Evolutionary conservation across 768 basidiomycete genomes (phyloP).

Genomic region (Arthromyces matolae): DNA sequence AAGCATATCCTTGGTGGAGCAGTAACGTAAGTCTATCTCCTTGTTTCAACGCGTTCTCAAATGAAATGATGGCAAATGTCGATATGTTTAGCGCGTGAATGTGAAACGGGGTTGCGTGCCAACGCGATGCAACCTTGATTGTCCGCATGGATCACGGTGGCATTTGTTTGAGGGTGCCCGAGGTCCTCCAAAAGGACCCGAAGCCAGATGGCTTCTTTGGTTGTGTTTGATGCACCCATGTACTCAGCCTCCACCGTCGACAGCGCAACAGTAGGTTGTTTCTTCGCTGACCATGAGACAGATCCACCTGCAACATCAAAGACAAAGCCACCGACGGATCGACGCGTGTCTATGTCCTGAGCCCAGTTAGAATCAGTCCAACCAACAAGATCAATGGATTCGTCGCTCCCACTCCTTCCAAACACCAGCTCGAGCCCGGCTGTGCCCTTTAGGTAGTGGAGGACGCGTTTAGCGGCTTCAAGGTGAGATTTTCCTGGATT

Average conservation of each 20-base stretch:
- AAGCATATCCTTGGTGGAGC: not conserved
- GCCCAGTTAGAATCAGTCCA: conserved; percentile 3
- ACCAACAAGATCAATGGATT: not conserved
- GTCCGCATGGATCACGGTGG: conserved; percentile 6
- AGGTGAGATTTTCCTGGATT: not conserved
- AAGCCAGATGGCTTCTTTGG: conserved; percentile 8
- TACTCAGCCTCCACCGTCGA: not conserved
- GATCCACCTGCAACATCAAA: not conserved
- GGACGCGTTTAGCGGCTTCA: not conserved
- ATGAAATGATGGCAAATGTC: not conserved
- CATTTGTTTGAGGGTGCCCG: not conserved
- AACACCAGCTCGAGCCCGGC: not conserved
- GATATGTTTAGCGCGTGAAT: conserved; percentile 5
- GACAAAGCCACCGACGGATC: not conserved
- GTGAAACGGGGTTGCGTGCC: not conserved
- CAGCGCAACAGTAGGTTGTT: conserved; percentile 1
- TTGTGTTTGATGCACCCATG: conserved; percentile 3
- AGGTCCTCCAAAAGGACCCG: conserved; percentile 2
- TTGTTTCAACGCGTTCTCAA: not conserved
- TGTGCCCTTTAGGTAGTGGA: not conserved
- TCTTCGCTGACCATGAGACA: not conserved
- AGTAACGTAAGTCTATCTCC: not conserved
- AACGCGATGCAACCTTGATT: conserved; percentile 7
- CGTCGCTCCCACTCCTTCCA: conserved; percentile 2
- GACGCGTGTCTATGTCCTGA: not conserved